A percentile compares a stretch with the other conserved stretches of the same genome.
phyloP scores from a whole-genome alignment of 176 grass and related monocot species.

The Tuctoria greenei region DNA sequence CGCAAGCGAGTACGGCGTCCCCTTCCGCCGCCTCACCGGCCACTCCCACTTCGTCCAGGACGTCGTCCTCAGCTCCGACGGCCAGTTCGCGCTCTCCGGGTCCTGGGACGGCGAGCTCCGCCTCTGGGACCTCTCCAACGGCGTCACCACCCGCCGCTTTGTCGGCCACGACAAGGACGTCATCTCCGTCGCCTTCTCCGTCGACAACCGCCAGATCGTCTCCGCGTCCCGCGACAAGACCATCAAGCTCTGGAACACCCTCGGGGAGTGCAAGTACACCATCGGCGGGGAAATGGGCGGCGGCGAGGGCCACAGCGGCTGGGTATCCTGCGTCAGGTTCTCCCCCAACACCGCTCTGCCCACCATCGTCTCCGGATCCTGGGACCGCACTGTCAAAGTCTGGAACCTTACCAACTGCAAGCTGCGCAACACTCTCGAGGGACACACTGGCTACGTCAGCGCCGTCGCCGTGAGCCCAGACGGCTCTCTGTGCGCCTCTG shows the following conservation, averaged over 20 bases:
- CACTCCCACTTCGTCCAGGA: conserved; percentile 86
- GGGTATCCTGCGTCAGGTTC: conserved; percentile 66
- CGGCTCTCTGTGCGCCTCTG: conserved; percentile 58
- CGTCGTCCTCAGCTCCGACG: conserved; percentile 76
- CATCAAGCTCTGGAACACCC: conserved; percentile 90
- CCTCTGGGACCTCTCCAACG: conserved; percentile 69
- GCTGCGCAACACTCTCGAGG: conserved; percentile 39
- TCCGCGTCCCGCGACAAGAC: conserved; percentile 75
- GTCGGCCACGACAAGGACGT: conserved; percentile 71
- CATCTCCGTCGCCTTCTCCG: conserved; percentile 80
- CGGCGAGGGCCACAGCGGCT: conserved; percentile 53
- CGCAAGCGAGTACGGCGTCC: conserved; percentile 44
- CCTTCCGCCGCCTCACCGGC: conserved; percentile 66
- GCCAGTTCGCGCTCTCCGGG: conserved; percentile 72
- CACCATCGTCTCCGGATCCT: conserved; percentile 61
- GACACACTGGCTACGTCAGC: conserved; percentile 59
- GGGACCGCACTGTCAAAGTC: conserved; percentile 69
- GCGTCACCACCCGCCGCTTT: conserved; percentile 60
- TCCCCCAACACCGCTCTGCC: conserved; percentile 44
- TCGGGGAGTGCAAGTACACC: conserved; percentile 84
- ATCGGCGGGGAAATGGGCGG: conserved; percentile 53
- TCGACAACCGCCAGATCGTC: conserved; percentile 83
- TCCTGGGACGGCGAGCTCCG: conserved; percentile 85
- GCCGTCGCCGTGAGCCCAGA: conserved; percentile 62
- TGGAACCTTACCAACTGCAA: conserved; percentile 84